Conservation (phyloP, 2,329 filamentous ascomycete species). For the Pseudogymnoascus sp. region DNA sequence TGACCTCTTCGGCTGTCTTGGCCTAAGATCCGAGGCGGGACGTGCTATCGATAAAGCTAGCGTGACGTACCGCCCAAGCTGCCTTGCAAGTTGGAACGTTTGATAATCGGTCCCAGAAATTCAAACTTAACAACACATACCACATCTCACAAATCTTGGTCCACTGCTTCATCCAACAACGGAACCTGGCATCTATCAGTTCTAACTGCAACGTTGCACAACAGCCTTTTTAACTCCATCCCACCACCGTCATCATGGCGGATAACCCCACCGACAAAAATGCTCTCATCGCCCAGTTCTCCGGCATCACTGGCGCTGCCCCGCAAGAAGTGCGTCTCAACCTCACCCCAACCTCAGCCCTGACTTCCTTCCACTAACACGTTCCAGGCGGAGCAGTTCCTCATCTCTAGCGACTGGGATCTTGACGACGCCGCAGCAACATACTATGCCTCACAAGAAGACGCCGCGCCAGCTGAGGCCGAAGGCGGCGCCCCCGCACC, state of each 20-base stretch:
- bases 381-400: conserved; percentile 56
- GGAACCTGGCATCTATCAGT: conserved; percentile 11
- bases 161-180: not conserved
- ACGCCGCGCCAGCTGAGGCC: conserved; percentile 34
- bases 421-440: conserved; percentile 52
- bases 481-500: conserved; percentile 31
- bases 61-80: conserved; percentile 28
- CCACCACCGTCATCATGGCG: conserved; percentile 27
- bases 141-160: conserved; percentile 10
- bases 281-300: conserved; percentile 43
- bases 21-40: conserved; percentile 16
- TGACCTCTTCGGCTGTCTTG: not conserved
- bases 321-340: conserved; percentile 36
- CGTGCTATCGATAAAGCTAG: conserved; percentile 31
- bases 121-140: not conserved
- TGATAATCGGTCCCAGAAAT: conserved; percentile 1
- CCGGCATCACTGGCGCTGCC: conserved; percentile 44
- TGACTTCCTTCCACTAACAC: conserved; percentile 10
- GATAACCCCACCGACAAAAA: conserved; percentile 30
- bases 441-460: conserved; percentile 51
- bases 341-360: not conserved
- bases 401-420: conserved; percentile 59
- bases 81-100: not conserved
- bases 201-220: conserved; percentile 25
- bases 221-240: conserved; percentile 17